A percentile compares a stretch with the other conserved stretches of the same genome.
Conservation (phyloP, 208 protist genomes). For the Angomonas deanei region DNA sequence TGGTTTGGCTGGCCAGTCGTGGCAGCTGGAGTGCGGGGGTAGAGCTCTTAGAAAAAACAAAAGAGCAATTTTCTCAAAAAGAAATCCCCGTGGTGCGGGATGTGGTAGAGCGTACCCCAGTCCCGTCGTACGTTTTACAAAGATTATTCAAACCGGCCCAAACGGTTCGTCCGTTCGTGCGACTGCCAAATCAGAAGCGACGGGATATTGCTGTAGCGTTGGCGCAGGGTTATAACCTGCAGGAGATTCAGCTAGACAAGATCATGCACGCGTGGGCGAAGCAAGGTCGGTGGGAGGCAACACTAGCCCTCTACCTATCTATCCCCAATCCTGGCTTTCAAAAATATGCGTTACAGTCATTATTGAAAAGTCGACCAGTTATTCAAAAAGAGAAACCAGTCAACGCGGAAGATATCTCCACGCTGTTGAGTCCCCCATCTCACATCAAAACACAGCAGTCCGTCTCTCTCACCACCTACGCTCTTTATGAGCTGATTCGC, state of each 20-base stretch:
- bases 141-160: background rate
- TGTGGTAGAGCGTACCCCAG: background rate
- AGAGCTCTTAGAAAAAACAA: background rate
- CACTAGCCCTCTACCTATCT: conserved; percentile 44
- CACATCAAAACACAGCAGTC: background rate
- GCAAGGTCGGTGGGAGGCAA: conserved; percentile 37
- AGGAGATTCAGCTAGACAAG: conserved; percentile 62
- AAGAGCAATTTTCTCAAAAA: background rate
- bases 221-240: conserved; percentile 37
- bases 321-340: conserved; percentile 56
- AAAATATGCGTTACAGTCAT: conserved; percentile 13
- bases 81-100: background rate
- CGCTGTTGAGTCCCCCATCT: background rate
- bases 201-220: conserved; percentile 31
- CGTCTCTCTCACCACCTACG: conserved; percentile 7
- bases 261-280: conserved; percentile 37
- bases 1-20: background rate
- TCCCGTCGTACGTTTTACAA: background rate
- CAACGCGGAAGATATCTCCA: background rate
- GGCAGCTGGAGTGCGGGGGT: background rate
- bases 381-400: conserved; percentile 1
- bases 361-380: background rate
- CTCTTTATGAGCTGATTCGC: conserved; percentile 16
- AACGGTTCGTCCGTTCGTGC: conserved; percentile 1
- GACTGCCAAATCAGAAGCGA: conserved; percentile 13